Evolutionary conservation across 1,284 basidiomycete species (phyloP), one percentile per base, ranked within the genome.

Genomic region (Austroboletus novae-zelandiae): DNA sequence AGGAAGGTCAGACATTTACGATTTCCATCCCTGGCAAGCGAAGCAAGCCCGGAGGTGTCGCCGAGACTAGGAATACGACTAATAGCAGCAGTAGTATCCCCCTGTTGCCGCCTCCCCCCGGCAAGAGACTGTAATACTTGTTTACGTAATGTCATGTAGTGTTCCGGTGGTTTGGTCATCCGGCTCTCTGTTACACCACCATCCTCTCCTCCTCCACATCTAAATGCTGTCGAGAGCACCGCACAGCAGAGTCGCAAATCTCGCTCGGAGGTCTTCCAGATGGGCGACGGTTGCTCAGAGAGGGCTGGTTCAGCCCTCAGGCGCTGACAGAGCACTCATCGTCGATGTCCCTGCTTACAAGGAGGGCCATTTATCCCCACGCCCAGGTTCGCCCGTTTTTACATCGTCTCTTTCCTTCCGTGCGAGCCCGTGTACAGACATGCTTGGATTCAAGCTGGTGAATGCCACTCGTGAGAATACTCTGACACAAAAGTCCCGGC

Each of bases 1-100:
- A 98, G 66, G 93, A 95, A 62, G 97, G 97, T 14, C 91, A 99
- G 67, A 98, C 95, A 0, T 95, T 99, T 69, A 88, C 86, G 13
- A 95, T 98, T 64, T 80, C 82, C 45, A 89, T 98, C 51, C 94
- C 94, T 9, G 93, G 93, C 9, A 79, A 79, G 54, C 74, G 68
- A 54, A 76, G 71, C 59, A 55, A 69, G 25, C 55, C 69, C 7
- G 59, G 56, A 32, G 54, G 53, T 29, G 51, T 69, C 43, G 57
- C 62, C 10, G 58, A 54, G 11, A 52, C 61, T n/a, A 61, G 61
- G 17, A 57, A 56, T 9, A 51, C 58, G 31, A 29, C 27, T 29
- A 49, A 57, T 43, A 55, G 60, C 34, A 56, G 65, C 17, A 67
- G 73, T 31, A 67, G 71, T 43, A 65, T 87, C 43, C 87, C 89